Conservation (phyloP, 805 yeast genomes). For the Starmerella bacillaris region DNA sequence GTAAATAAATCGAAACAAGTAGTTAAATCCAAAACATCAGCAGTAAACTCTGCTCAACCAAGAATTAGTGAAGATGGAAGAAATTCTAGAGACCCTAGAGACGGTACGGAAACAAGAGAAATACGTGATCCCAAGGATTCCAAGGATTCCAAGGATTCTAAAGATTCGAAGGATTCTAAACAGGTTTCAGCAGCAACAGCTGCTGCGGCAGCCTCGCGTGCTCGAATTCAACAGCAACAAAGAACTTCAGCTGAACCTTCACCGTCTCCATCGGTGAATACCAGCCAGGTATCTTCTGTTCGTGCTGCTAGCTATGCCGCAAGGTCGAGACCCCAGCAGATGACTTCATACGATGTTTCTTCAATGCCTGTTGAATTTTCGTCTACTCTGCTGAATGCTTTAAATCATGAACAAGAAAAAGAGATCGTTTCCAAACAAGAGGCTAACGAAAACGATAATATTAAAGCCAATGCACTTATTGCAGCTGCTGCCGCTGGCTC, state of each 20-base stretch:
- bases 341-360: too few species aligned
- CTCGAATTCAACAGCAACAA: neutral
- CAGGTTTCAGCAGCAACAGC: constrained; percentile 1
- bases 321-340: neutral
- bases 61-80: too few species aligned
- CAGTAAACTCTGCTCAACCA: too few species aligned
- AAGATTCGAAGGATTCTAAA: too few species aligned
- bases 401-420: neutral
- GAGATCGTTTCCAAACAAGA: neutral
- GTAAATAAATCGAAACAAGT: too few species aligned
- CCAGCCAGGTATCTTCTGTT: neutral
- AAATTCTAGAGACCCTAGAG: too few species aligned
- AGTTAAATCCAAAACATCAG: too few species aligned
- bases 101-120: too few species aligned
- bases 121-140: too few species aligned
- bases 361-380: neutral
- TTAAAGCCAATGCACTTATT: neutral
- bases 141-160: too few species aligned
- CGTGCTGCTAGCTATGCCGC: neutral
- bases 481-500: constrained; percentile 1
- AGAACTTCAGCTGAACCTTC: too few species aligned
- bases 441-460: neutral
- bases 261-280: too few species aligned
- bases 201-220: neutral
- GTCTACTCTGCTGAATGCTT: neutral